Percentiles rank a stretch among this genome's conserved stretches.
phyloP scores from a whole-genome alignment of 2,329 filamentous ascomycete species.

The Stagonosporopsis chrysanthemi region DNA sequence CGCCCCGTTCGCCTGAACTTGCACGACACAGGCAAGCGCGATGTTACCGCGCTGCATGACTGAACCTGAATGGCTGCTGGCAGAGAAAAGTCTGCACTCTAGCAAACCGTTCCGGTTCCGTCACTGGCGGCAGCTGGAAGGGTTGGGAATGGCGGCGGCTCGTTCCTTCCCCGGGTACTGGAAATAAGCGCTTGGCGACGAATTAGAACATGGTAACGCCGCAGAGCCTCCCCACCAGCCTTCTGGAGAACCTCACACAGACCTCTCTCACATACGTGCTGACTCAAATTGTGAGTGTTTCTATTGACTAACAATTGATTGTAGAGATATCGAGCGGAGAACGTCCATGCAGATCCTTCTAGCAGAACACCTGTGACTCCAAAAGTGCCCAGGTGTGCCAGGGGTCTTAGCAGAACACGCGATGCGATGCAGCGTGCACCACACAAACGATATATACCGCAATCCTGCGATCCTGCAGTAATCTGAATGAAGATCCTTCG shows the following conservation, averaged over 20 bases:
- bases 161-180: conserved; percentile 36
- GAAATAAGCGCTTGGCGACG: conserved; percentile 22
- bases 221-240: conserved; percentile 5
- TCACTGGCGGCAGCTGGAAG: conserved; percentile 24
- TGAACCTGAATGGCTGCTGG: conserved; percentile 17
- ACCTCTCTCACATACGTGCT: conserved; percentile 24
- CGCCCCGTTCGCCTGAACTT: conserved; percentile 22
- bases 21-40: conserved; percentile 10
- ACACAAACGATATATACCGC: not conserved
- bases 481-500: not conserved
- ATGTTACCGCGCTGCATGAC: conserved; percentile 23
- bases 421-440: not conserved
- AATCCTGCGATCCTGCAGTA: conserved; percentile 3
- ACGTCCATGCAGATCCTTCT: conserved; percentile 1
- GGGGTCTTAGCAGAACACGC: not conserved
- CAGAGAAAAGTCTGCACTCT: conserved; percentile 40
- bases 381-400: not conserved
- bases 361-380: conserved; percentile 1
- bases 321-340: conserved; percentile 13
- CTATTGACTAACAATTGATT: conserved; percentile 26
- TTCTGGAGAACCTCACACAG: conserved; percentile 15
- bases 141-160: conserved; percentile 29
- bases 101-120: conserved; percentile 23
- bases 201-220: conserved; percentile 8
- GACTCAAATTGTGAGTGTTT: conserved; percentile 20